These are phyloP conservation scores for Avena atlantica DNA, from an alignment of 176 grass and related monocot genomes.

Conservation along the genomic window DNA sequence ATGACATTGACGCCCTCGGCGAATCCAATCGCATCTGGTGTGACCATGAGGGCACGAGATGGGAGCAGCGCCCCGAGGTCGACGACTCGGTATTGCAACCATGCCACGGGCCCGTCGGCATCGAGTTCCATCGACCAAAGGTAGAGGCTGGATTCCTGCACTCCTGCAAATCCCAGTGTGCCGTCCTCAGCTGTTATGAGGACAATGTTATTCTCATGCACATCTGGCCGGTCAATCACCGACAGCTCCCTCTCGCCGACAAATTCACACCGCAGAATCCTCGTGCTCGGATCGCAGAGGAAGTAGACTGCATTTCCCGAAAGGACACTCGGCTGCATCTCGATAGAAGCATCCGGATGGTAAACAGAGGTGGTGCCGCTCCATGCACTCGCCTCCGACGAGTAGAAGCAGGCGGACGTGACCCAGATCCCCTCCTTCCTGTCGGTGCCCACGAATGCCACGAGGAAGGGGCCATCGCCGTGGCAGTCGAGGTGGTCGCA, in stretches of 20 bases:
- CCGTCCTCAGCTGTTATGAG: slow-evolving; percentile 15
- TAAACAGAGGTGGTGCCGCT: background rate
- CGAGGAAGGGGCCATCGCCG: background rate
- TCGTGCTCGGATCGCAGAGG: background rate
- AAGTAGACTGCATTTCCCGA: background rate
- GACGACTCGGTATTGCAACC: background rate
- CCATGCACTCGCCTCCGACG: slow-evolving; percentile 12
- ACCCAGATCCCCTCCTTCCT: background rate
- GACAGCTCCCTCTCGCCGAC: background rate
- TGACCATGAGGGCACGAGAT: background rate
- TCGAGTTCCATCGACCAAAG: background rate
- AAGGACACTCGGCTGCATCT: background rate
- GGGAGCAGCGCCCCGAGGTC: background rate
- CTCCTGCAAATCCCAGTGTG: background rate
- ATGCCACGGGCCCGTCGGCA: background rate
- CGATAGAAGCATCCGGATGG: background rate
- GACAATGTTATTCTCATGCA: background rate
- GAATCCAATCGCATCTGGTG: background rate
- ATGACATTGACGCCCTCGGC: background rate
- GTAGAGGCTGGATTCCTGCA: background rate
- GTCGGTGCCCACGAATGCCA: background rate
- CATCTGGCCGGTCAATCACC: background rate
- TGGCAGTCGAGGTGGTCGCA: slow-evolving; percentile 18
- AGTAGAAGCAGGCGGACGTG: background rate
- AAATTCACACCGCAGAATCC: slow-evolving; percentile 17